Percentiles rank a stretch among this genome's conserved stretches.
Evolutionary conservation across 805 yeast species (phyloP).

Genomic region (Zygoascus ofunaensis): DNA sequence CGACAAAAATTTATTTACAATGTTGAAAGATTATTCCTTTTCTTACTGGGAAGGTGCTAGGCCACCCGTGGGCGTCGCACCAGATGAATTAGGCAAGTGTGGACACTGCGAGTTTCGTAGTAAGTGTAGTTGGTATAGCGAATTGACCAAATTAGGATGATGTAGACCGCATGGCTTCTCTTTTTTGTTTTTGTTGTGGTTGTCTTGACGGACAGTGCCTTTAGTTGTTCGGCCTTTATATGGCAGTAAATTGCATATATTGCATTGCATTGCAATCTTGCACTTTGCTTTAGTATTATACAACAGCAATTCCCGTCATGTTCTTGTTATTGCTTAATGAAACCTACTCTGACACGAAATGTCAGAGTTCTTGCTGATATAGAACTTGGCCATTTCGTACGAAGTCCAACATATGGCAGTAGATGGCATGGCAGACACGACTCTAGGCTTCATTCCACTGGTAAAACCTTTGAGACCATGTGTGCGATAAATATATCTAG

Average conservation of each 20-base stretch:
- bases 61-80: conserved; percentile 16
- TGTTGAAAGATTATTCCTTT: conserved; percentile 15
- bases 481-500: conserved; percentile 46
- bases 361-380: conserved; percentile 28
- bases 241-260: no score
- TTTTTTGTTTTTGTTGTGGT: no score
- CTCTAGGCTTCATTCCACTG: conserved; percentile 84
- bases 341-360: no score
- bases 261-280: no score
- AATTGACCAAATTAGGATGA: neutral
- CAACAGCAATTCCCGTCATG: no score
- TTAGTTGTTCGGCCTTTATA: no score
- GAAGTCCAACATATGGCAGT: conserved; percentile 98
- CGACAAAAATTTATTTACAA: conserved; percentile 8
- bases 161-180: no score
- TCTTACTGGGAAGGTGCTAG: conserved; percentile 20
- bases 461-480: conserved; percentile 51
- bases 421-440: conserved; percentile 86
- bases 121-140: conserved; percentile 15
- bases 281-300: no score
- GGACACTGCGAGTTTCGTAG: conserved; percentile 9
- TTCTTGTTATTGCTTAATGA: no score
- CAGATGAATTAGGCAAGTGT: conserved; percentile 15
- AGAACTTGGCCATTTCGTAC: conserved; percentile 89
- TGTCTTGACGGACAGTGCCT: no score